A percentile compares a stretch with the other conserved stretches of the same genome.
phyloP scores from a whole-genome alignment of 768 basidiomycete genomes.

The Serendipita sp. region DNA sequence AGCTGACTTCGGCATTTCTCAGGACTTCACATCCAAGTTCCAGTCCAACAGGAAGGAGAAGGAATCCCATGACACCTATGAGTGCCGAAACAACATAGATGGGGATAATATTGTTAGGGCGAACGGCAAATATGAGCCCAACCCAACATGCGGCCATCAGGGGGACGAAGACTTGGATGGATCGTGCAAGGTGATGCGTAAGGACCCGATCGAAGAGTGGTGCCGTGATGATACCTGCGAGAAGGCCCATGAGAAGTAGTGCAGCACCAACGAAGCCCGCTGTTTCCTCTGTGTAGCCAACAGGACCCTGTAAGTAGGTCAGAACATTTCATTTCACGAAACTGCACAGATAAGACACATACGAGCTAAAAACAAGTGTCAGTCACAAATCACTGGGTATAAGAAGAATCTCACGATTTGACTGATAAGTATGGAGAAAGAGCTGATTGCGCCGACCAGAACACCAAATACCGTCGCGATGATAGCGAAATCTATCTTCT shows the following conservation, averaged over 20 bases:
- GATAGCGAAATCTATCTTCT: conserved; percentile 56
- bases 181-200: conserved; percentile 39
- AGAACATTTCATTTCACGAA: not conserved
- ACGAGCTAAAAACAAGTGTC: not conserved
- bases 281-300: conserved; percentile 49
- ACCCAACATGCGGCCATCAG: conserved; percentile 38
- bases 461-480: conserved; percentile 43
- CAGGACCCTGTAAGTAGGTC: conserved; percentile 25
- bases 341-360: not conserved
- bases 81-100: conserved; percentile 53
- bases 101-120: conserved; percentile 38
- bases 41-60: conserved; percentile 57
- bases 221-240: conserved; percentile 47
- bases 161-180: conserved; percentile 44
- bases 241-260: conserved; percentile 51
- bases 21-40: conserved; percentile 71
- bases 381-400: not conserved
- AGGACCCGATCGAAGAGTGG: conserved; percentile 79
- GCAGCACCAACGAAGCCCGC: conserved; percentile 47
- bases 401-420: not conserved
- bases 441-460: conserved; percentile 30
- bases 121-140: conserved; percentile 27
- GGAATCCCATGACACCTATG: conserved; percentile 47
- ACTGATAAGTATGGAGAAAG: not conserved
- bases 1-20: conserved; percentile 59